Conservation (phyloP, 768 basidiomycete species). For the Suillus paluster region DNA sequence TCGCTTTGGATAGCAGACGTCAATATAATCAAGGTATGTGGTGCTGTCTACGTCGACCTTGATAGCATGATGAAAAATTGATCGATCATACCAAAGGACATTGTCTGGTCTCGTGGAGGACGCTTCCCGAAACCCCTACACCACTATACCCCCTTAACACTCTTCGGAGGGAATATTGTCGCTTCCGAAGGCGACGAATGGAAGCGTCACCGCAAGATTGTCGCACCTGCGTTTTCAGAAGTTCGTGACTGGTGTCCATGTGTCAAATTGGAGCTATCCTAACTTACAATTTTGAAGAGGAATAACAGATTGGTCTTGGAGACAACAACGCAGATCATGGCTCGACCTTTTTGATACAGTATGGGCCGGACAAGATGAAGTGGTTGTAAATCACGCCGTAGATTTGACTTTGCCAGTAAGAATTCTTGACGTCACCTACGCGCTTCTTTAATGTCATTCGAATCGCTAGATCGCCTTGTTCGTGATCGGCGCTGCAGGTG, state of each 20-base stretch:
- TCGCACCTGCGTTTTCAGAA: constrained; percentile 64
- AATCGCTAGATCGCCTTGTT: constrained; percentile 53
- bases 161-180: constrained; percentile 69
- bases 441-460: constrained; percentile 21
- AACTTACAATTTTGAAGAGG: constrained; percentile 8
- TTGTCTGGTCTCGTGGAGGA: constrained; percentile 22
- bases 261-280: not conserved
- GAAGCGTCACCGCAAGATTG: constrained; percentile 66
- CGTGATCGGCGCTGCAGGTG: constrained; percentile 59
- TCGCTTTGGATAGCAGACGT: constrained; percentile 40
- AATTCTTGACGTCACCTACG: not conserved
- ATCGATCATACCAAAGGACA: constrained; percentile 20
- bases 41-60: not conserved
- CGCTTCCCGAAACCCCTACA: constrained; percentile 59
- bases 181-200: constrained; percentile 66
- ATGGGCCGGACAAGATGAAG: constrained; percentile 47
- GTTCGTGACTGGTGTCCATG: constrained; percentile 6
- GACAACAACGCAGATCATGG: constrained; percentile 46
- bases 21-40: constrained; percentile 41
- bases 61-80: not conserved
- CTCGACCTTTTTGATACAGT: constrained; percentile 49
- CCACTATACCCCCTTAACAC: constrained; percentile 46
- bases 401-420: constrained; percentile 60
- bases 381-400: constrained; percentile 50
- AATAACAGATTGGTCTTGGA: constrained; percentile 50